Base-by-base conservation (phyloP, 2,329 filamentous ascomycete species). In the Neofusicoccum sp. region DNA sequence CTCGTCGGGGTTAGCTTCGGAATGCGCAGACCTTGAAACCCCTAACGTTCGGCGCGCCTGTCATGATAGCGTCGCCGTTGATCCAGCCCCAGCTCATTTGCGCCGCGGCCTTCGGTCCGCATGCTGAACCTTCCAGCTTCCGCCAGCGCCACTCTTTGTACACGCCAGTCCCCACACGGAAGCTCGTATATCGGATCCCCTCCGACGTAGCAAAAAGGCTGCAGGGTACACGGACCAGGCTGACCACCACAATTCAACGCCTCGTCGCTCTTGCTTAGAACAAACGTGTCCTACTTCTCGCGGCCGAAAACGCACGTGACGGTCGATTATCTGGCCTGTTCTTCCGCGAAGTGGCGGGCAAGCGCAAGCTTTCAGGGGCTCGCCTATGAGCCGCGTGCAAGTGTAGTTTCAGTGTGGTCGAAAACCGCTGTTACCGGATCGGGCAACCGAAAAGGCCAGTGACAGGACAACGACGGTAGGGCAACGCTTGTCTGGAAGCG, bases 21-120 rank as follows among this genome's bases (percentile, higher is more conserved):
- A 26, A 26, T 56, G 36, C 51, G 51, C 51, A 8, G 28, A 24
- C 49, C 24, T 40, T 56, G 51, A 56, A 56, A 56, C 51, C 51
- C 36, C 51, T 56, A 43, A 43, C 24, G 30, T 43, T 33, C 51
- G 36, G 33, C 33, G 24, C 47, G 30, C 8, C 11, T 30, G 38
- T 36, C 36, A 11, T 38, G 33, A 34, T 33, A 38, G 31, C 16
- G 47, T 12, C 47, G 16, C 20, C 47, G 24, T 2, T 54, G 49
- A 41, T 54, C 49, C 41, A 24, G 28, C 8, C 31, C 49, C 38
- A 36, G 24, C 34, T 28, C 28, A 28, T 41, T 54, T 28, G 34
- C 7, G 34, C 24, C 34, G 51, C 38, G 16, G 26, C 9, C 51
- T 31, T 43, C 51, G 36, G 36, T 43, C 51, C 51, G 51, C 8